phyloP scores from a whole-genome alignment of 352 stramenopile species.

The Globisporangium nagaii region DNA sequence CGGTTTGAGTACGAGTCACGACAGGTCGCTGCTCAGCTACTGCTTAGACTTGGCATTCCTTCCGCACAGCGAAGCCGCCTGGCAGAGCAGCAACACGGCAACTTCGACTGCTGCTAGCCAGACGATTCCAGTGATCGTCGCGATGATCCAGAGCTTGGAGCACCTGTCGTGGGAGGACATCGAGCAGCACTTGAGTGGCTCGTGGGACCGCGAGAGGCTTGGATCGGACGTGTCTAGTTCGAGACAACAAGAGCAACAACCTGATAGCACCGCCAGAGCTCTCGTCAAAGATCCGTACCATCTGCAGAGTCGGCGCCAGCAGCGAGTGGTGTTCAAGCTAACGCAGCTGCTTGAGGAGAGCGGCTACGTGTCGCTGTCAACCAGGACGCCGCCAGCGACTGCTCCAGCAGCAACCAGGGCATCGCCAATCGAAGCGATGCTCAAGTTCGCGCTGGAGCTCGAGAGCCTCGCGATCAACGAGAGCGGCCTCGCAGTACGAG shows the following conservation, averaged over 20 bases:
- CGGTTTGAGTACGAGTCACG: conserved; percentile 12
- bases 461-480: neutral
- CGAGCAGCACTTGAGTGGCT: conserved; percentile 1
- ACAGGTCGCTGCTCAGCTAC: conserved; percentile 19
- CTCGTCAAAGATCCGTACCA: neutral
- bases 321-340: neutral
- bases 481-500: neutral
- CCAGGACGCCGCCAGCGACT: too few relatives aligned
- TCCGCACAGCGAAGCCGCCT: neutral
- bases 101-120: conserved; percentile 2
- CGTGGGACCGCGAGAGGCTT: neutral
- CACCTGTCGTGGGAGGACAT: conserved; percentile 16
- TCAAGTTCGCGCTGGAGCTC: conserved; percentile 7
- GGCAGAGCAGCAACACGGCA: too few relatives aligned
- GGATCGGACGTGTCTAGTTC: neutral
- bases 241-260: neutral
- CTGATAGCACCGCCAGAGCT: too few relatives aligned
- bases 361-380: neutral
- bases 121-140: conserved; percentile 18
- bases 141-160: conserved; percentile 11
- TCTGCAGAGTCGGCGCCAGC: neutral
- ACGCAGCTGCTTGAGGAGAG: conserved; percentile 1
- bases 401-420: neutral
- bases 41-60: conserved; percentile 19
- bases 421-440: conserved; percentile 1